Evolutionary conservation across 768 basidiomycete species (phyloP).

Genomic region (Tubosaeta brunneosetosa): DNA sequence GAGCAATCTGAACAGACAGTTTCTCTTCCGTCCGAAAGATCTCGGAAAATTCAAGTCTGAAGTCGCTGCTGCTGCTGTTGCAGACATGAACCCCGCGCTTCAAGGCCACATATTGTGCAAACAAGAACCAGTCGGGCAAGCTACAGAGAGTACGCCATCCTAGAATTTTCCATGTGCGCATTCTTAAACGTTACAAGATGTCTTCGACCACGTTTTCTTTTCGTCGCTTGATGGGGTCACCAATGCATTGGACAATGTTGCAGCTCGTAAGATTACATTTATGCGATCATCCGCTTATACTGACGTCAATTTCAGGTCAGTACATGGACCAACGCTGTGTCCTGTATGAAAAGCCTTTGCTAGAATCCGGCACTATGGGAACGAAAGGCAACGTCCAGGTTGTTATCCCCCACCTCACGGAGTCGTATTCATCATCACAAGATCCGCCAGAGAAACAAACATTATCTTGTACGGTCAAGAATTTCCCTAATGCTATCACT

Average conservation of each 20-base stretch:
- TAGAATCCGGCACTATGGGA: conserved; percentile 96
- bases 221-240: conserved; percentile 86
- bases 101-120: conserved; percentile 80
- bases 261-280: conserved; percentile 66
- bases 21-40: conserved; percentile 95
- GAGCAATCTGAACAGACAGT: conserved; percentile 96
- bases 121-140: conserved; percentile 90
- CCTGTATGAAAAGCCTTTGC: conserved; percentile 90
- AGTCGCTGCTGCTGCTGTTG: conserved; percentile 84
- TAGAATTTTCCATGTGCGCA: neutral
- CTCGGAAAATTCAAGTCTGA: conserved; percentile 96
- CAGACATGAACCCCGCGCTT: conserved; percentile 94
- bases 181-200: conserved; percentile 44
- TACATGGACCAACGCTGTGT: conserved; percentile 99
- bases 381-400: conserved; percentile 98
- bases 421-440: conserved; percentile 96
- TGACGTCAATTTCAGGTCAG: conserved; percentile 49
- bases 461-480: conserved; percentile 96
- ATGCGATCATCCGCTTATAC: neutral
- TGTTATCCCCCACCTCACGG: conserved; percentile 88
- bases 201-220: conserved; percentile 89
- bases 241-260: conserved; percentile 95
- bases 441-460: conserved; percentile 98
- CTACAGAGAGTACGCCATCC: conserved; percentile 76
- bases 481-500: conserved; percentile 96